phyloP scores from a whole-genome alignment of 2,329 filamentous ascomycete species.

The Nannizziopsis arthrosporioides region DNA sequence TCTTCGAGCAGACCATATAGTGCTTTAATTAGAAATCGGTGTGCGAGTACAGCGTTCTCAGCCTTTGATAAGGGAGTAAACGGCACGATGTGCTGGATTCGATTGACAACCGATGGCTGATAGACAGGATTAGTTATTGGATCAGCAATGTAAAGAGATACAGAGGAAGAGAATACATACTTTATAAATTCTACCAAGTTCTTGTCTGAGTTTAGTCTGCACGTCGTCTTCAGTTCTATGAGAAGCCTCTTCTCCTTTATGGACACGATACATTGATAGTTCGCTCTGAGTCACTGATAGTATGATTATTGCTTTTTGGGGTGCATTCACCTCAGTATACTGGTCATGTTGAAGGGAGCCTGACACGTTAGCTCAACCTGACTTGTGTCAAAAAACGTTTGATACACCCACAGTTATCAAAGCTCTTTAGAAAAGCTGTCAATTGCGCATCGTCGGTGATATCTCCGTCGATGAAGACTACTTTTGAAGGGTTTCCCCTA shows the following conservation, averaged over 20 bases:
- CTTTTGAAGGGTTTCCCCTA: background rate
- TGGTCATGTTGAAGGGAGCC: background rate
- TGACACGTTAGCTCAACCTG: background rate
- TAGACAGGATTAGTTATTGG: background rate
- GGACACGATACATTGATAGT: constrained; percentile 12
- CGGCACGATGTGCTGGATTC: constrained; percentile 33
- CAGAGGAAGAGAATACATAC: background rate
- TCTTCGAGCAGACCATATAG: background rate
- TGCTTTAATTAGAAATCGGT: constrained; percentile 32
- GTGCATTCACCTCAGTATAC: background rate
- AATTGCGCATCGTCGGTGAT: background rate
- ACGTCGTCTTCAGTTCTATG: background rate
- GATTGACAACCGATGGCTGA: constrained; percentile 32
- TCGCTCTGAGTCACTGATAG: constrained; percentile 28
- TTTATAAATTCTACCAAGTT: constrained; percentile 10
- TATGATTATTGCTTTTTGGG: constrained; percentile 28
- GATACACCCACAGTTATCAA: background rate
- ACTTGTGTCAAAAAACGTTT: background rate
- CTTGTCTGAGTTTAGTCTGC: constrained; percentile 1
- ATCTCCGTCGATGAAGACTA: constrained; percentile 7
- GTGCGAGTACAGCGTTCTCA: constrained; percentile 34
- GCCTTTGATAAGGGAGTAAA: constrained; percentile 33
- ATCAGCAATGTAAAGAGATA: background rate
- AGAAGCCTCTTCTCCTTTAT: background rate
- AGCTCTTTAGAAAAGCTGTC: background rate